Evolutionary conservation across 2,329 filamentous ascomycete genomes (phyloP).

Genomic region (Botrytis paeoniae): DNA sequence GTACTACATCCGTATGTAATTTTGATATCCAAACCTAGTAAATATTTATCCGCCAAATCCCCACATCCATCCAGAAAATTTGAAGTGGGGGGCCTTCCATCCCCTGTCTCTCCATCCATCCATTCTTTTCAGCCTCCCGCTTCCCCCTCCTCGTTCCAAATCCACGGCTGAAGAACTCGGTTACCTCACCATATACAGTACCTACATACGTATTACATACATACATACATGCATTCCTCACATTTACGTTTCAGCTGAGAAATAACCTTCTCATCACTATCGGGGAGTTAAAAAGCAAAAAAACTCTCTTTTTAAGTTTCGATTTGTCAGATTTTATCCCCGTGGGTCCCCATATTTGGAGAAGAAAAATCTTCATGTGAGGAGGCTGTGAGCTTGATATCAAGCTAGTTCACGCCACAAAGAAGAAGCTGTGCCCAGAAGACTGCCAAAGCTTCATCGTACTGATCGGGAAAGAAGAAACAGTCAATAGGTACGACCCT

Average conservation of each 20-base stretch:
- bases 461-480: background rate
- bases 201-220: too few relatives aligned
- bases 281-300: background rate
- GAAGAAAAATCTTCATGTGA: background rate
- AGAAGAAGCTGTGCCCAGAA: background rate
- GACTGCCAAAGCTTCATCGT: background rate
- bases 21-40: background rate
- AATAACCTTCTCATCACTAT: too few relatives aligned
- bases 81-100: background rate
- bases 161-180: background rate
- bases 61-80: background rate
- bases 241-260: background rate
- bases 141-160: background rate
- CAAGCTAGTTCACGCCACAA: background rate
- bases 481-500: background rate
- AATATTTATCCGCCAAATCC: background rate
- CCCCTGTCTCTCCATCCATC: background rate
- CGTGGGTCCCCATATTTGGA: background rate
- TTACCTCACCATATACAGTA: background rate
- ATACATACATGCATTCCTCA: background rate
- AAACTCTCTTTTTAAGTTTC: background rate
- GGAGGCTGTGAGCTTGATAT: background rate
- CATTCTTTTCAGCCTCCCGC: slow-evolving; percentile 1
- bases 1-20: background rate
- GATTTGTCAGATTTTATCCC: background rate